These are phyloP conservation scores for Stachybotrys chartarum DNA, from an alignment of 2,329 filamentous ascomycete species.

Conservation along the genomic window DNA sequence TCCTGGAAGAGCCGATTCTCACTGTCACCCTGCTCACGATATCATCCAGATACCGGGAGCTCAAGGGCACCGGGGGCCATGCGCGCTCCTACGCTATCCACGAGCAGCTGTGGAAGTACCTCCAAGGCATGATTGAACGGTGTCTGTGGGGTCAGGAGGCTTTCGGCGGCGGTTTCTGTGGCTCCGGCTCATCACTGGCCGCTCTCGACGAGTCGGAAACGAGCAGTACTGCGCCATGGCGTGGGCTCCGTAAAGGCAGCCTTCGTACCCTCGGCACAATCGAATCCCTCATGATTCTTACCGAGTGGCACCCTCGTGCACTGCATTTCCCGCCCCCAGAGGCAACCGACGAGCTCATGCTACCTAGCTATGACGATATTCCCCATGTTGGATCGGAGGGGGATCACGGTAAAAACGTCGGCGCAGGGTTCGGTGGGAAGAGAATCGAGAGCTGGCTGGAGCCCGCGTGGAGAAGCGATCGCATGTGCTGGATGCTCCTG, in stretches of 20 bases:
- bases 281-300: conserved; percentile 87
- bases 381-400: conserved; percentile 26
- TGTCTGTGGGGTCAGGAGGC: conserved; percentile 95
- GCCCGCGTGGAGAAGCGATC: conserved; percentile 87
- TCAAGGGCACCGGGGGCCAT: conserved; percentile 71
- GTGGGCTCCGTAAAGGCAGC: conserved; percentile 67
- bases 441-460: conserved; percentile 94
- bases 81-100: conserved; percentile 89
- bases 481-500: conserved; percentile 97
- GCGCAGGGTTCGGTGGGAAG: conserved; percentile 66
- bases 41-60: conserved; percentile 75
- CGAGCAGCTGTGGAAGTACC: conserved; percentile 89
- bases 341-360: conserved; percentile 60
- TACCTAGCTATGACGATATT: conserved; percentile 47
- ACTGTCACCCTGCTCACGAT: conserved; percentile 89
- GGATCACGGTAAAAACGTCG: conserved; percentile 21
- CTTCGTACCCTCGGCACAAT: conserved; percentile 87
- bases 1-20: conserved; percentile 88
- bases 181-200: conserved; percentile 49
- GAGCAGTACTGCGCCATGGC: conserved; percentile 63
- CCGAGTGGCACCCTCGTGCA: conserved; percentile 93
- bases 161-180: conserved; percentile 82
- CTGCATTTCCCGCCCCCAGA: conserved; percentile 88
- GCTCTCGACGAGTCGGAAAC: conserved; percentile 49
- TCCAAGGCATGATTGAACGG: conserved; percentile 90